Percentiles rank a stretch among this genome's conserved stretches.
Conservation (phyloP, 768 basidiomycete genomes). For the Zangia roseola region DNA sequence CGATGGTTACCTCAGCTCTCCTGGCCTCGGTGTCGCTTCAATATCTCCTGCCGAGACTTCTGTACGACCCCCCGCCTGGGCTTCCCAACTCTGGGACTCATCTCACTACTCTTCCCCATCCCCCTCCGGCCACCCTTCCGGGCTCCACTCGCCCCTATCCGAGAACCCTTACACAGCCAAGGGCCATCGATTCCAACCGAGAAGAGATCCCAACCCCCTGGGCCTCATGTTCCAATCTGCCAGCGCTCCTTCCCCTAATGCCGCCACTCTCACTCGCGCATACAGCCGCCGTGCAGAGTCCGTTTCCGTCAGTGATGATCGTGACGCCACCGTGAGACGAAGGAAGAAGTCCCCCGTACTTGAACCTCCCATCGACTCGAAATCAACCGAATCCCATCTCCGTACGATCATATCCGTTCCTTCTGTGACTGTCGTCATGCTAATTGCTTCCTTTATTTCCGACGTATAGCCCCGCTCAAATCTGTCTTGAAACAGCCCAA, state of each 20-base stretch:
- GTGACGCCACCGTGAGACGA: constrained; percentile 71
- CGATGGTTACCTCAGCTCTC: constrained; percentile 43
- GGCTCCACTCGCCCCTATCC: constrained; percentile 47
- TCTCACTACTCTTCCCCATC: constrained; percentile 46
- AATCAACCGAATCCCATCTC: constrained; percentile 42
- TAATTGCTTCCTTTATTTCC: constrained; percentile 29
- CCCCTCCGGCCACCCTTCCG: constrained; percentile 42
- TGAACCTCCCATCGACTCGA: constrained; percentile 37
- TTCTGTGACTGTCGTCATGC: constrained; percentile 29
- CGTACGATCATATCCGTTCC: constrained; percentile 43
- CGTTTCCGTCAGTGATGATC: constrained; percentile 56
- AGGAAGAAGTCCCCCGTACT: constrained; percentile 44
- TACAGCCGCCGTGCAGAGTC: constrained; percentile 72
- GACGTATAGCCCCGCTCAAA: constrained; percentile 57
- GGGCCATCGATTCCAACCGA: constrained; percentile 39
- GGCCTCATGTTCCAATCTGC: constrained; percentile 65
- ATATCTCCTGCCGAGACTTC: constrained; percentile 63
- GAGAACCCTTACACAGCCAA: constrained; percentile 43
- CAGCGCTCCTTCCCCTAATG: constrained; percentile 61
- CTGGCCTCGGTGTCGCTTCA: constrained; percentile 48
- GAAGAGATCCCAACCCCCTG: constrained; percentile 42
- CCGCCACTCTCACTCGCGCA: constrained; percentile 49
- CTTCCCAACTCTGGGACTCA: constrained; percentile 61
- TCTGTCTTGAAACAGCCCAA: constrained; percentile 85
- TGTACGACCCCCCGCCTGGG: constrained; percentile 61